phyloP scores from a whole-genome alignment of 805 yeast species.

The Ogataea naganishii region DNA sequence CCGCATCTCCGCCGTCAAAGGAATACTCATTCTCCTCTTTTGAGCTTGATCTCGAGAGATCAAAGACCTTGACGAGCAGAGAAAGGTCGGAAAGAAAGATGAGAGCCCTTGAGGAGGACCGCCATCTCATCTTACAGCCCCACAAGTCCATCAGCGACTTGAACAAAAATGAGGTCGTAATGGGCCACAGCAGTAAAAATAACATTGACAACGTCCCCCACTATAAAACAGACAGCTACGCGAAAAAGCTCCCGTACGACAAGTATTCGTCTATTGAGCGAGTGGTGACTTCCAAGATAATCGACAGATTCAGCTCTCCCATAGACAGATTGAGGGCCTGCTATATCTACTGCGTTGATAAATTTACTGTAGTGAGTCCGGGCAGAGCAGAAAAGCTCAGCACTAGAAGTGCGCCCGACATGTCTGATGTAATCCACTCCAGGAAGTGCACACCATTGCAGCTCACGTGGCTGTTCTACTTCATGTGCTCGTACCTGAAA shows the following conservation, averaged over 20 bases:
- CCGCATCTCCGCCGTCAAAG: neutral
- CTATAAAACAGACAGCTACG: constrained; percentile 35
- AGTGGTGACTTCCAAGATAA: constrained; percentile 45
- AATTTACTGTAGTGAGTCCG: constrained; percentile 36
- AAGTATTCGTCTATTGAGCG: constrained; percentile 42
- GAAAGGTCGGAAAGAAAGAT: constrained; percentile 68
- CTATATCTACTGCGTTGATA: constrained; percentile 53
- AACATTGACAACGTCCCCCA: constrained; percentile 17
- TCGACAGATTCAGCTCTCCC: constrained; percentile 40
- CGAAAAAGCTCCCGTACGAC: constrained; percentile 27
- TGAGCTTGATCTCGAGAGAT: constrained; percentile 58
- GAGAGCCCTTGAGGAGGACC: constrained; percentile 49
- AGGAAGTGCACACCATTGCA: constrained; percentile 38
- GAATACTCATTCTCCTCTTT: neutral
- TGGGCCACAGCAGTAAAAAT: constrained; percentile 3
- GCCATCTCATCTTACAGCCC: constrained; percentile 59
- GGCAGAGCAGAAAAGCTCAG: constrained; percentile 24
- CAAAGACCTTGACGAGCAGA: constrained; percentile 55
- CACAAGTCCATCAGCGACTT: constrained; percentile 35
- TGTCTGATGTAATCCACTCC: constrained; percentile 19
- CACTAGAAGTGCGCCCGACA: constrained; percentile 19
- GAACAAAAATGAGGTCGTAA: constrained; percentile 36
- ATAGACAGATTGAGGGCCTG: constrained; percentile 60
- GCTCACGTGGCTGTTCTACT: constrained; percentile 66
- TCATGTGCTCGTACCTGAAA: constrained; percentile 60